phyloP scores from a whole-genome alignment of 768 basidiomycete genomes.

The Clitopilus passeckerianus region DNA sequence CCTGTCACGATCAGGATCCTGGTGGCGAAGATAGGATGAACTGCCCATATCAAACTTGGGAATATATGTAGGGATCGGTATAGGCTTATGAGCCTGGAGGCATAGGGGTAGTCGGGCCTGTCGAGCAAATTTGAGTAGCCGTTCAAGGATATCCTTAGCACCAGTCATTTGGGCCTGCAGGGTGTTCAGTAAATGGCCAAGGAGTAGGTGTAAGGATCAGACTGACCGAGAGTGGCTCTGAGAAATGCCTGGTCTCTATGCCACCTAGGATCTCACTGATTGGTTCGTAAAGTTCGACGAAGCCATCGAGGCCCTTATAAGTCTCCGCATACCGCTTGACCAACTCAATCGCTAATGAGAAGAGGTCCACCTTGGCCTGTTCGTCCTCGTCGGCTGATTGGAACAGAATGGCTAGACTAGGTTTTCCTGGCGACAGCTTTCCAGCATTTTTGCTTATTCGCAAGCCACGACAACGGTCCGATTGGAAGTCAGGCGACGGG shows the following conservation, averaged over 20 bases:
- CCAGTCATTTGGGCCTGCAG: constrained; percentile 42
- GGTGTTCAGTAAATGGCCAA: constrained; percentile 9
- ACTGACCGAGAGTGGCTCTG: constrained; percentile 52
- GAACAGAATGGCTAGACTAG: constrained; percentile 44
- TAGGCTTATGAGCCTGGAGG: constrained; percentile 92
- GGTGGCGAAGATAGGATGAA: constrained; percentile 70
- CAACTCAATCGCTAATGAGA: constrained; percentile 59
- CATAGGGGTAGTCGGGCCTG: constrained; percentile 73
- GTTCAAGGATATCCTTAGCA: constrained; percentile 43
- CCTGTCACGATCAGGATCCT: constrained; percentile 91
- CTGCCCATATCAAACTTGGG: constrained; percentile 86
- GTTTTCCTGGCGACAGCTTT: constrained; percentile 32
- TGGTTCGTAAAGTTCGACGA: constrained; percentile 82
- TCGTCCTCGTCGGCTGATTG: constrained; percentile 30
- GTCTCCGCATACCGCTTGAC: constrained; percentile 66
- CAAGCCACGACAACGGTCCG: constrained; percentile 35
- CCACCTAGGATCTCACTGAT: constrained; percentile 51
- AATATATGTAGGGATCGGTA: constrained; percentile 88
- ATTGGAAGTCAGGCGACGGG: constrained; percentile 65
- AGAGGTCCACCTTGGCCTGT: constrained; percentile 70
- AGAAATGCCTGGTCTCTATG: constrained; percentile 40
- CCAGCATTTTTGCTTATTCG: constrained; percentile 36
- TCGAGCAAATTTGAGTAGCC: constrained; percentile 68
- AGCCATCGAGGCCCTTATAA: constrained; percentile 75
- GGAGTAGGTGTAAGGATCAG: neutral